Base-by-base conservation (phyloP, 2,329 filamentous ascomycete genomes). In the Stenocarpella maydis region DNA sequence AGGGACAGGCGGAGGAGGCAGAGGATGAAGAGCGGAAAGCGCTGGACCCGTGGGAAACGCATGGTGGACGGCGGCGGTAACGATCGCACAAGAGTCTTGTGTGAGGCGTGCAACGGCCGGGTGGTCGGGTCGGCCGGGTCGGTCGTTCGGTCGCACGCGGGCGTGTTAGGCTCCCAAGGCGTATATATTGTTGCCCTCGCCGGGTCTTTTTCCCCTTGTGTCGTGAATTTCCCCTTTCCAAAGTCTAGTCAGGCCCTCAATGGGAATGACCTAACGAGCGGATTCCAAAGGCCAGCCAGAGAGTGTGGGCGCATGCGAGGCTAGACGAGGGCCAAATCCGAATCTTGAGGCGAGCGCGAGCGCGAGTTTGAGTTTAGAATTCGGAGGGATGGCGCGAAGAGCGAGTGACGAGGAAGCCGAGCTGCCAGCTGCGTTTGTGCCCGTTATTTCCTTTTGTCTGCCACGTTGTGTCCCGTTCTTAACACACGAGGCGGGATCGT, bases 1-100 rank as follows among this genome's bases (percentile, higher is more conserved):
- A 77, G 71, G 54, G 77, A 66, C 14, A 60, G n/a, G 12, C 58
- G 28, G 43, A 61, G 21, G 43, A 67, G 28, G 55, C 54, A 50
- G 21, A 71, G 55, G 43, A 71, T 21, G 65, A 49, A 52, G 41
- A 69, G 41, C 21, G 67, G 52, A 47, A 67, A 43, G 24, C 63
- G 60, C 61, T 67, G 63, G 37, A 61, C 37, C n/a, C 37, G 43
- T 64, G 50, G 34, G 50, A 71, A 65, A 19, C 70, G 67, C 70
- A 71, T 71, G 34, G 34, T 69, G 52, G 24, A 17, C 12, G 55
- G 45, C 15, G 43, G 49, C 47, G 41, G 43, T 49, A 21, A 49
- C 43, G 58, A 47, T 47, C 47, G 58, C 58, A 60, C 55, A 7
- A 31, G 45, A 60, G 17, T 45, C 24, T 45, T 2, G 15, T n/a